Base-by-base conservation (phyloP, 2,329 filamentous ascomycete species). In the Lachnellula suecica region DNA sequence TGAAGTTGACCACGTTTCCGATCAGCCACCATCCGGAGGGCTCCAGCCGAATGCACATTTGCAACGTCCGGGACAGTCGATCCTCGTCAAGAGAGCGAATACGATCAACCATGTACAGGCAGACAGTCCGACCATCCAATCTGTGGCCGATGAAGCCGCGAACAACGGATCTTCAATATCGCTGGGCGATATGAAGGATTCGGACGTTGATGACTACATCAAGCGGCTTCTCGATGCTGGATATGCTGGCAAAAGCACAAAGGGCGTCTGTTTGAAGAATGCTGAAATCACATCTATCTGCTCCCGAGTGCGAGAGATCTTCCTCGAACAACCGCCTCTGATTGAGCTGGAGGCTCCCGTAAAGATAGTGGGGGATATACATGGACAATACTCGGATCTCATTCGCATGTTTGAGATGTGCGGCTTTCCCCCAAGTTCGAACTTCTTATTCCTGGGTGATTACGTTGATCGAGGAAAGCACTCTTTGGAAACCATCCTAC, bases 331-430 rank as follows among this genome's bases (percentile, higher is more conserved):
- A 68, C 94, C 94, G 4, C 91, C 94, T 1, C 78, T 99, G 22
- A 74, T 99, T 51, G 94, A 99, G 72, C 81, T 99, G 42, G 88
- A 93, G 58, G 90, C 94, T 4, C 93, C 94, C 0, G 94, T 99
- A 66, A 99, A 99, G 75, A 95, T 99, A 65, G 94, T 97, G 24
- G 93, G 93, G 46, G 93, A 97, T 68, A 91, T 97, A 13, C 93
- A 97, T 69, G 93, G 93, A 46, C 93, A 97, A 71, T 97, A 96
- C 70, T 96, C 91, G 10, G 93, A 97, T 71, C 76, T 97, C 47
- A 95, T 97, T 65, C 86, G 93, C 58, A 90, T 97, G 82, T 97
- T 97, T 66, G 93, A 97, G 71, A 97, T 97, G 92, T 97, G 93
- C 68, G 93, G 93, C 4, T 97, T 97, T 66, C 93, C 93, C 7